phyloP scores from a whole-genome alignment of 208 protist species.

The Trypanosomatidae sp. region DNA sequence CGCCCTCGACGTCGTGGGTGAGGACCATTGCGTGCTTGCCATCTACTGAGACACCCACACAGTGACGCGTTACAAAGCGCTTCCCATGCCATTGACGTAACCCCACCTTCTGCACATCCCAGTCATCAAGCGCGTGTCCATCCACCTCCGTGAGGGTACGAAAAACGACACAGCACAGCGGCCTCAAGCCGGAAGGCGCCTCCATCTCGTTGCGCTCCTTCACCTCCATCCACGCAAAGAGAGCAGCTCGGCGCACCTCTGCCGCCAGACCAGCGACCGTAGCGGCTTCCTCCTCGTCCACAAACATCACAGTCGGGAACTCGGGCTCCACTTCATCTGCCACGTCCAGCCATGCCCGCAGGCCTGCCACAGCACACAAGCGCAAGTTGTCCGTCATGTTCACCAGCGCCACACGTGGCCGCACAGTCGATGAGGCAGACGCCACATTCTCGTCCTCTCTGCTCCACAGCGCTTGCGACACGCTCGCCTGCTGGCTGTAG shows the following conservation, averaged over 20 bases:
- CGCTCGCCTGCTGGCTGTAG: constrained; percentile 6
- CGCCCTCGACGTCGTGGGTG: constrained; percentile 49
- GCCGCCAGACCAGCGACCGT: constrained; percentile 29
- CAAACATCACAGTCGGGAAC: constrained; percentile 57
- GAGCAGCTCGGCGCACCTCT: constrained; percentile 35
- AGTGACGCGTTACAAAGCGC: constrained; percentile 48
- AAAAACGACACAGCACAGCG: constrained; percentile 42
- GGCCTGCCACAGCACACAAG: constrained; percentile 15
- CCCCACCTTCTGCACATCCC: constrained; percentile 32
- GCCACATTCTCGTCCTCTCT: not conserved
- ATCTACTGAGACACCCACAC: constrained; percentile 69
- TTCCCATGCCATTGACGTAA: constrained; percentile 35
- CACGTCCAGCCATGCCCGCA: constrained; percentile 31
- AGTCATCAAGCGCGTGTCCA: constrained; percentile 43
- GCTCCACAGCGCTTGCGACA: constrained; percentile 53
- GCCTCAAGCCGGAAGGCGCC: not conserved
- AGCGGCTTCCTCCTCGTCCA: constrained; percentile 47
- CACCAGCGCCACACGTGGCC: constrained; percentile 39
- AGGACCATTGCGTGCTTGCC: constrained; percentile 53
- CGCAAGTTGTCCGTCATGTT: constrained; percentile 49
- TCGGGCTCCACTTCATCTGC: constrained; percentile 29
- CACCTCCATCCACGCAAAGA: constrained; percentile 54
- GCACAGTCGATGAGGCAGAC: not conserved
- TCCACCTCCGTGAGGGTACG: constrained; percentile 44
- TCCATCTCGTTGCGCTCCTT: not conserved